Evolutionary conservation across 2,329 filamentous ascomycete genomes (phyloP).

Genomic region (Madurella mycetomatis): DNA sequence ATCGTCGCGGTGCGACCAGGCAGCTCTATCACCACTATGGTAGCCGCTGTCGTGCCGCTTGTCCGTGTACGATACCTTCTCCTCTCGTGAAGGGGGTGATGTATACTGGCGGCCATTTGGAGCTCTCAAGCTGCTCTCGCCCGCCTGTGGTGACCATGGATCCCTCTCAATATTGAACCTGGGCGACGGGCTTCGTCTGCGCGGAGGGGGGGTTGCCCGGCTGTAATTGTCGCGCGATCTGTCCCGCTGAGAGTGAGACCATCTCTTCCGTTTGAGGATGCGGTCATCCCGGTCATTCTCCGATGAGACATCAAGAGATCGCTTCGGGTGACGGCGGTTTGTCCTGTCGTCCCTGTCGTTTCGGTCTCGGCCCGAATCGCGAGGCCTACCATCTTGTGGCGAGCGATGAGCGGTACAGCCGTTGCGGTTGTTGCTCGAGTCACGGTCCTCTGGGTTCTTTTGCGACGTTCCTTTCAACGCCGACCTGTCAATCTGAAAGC

Average conservation of each 20-base stretch:
- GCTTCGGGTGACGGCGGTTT: constrained; percentile 6
- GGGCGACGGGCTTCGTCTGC: constrained; percentile 9
- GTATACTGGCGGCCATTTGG: constrained; percentile 8
- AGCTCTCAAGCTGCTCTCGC: constrained; percentile 12
- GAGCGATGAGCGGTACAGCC: neutral
- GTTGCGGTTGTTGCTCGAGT: neutral
- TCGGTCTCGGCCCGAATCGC: neutral
- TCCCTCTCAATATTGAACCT: constrained; percentile 13
- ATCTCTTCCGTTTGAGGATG: constrained; percentile 16
- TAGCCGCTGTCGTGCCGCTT: constrained; percentile 29
- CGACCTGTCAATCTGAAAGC: constrained; percentile 9
- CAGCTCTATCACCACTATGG: constrained; percentile 19
- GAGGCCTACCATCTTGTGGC: neutral
- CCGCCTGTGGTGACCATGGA: constrained; percentile 25
- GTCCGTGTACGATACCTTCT: constrained; percentile 14
- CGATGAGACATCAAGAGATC: constrained; percentile 5
- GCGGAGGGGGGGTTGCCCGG: constrained; percentile 6
- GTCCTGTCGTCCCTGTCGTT: constrained; percentile 3
- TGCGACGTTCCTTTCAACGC: neutral
- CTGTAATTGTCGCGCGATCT: constrained; percentile 1
- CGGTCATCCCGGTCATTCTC: constrained; percentile 9
- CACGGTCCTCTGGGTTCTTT: neutral
- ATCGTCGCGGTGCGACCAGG: constrained; percentile 10
- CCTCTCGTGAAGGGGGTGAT: constrained; percentile 13
- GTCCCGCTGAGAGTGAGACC: neutral